phyloP scores from a whole-genome alignment of 129 eudicot genomes.

The Helianthus tuberosus region DNA sequence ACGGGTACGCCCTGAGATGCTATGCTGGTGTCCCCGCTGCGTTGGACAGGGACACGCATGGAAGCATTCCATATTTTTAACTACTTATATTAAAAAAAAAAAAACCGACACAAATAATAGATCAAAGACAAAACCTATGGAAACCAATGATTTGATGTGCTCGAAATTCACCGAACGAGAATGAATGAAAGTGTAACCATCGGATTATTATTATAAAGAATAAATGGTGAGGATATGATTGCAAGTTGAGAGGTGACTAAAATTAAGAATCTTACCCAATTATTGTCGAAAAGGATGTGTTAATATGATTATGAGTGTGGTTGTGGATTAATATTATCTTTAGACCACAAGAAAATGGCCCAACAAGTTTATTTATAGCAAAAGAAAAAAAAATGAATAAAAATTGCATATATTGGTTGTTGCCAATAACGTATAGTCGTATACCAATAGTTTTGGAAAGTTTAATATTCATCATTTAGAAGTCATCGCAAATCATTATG shows the following conservation, averaged over 20 bases:
- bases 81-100: background rate
- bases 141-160: background rate
- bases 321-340: background rate
- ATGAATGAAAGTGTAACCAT: background rate
- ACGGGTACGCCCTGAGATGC: too few species aligned
- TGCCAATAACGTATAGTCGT: too few species aligned
- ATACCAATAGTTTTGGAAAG: too few species aligned
- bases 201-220: conserved; percentile 7
- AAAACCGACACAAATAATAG: background rate
- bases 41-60: background rate
- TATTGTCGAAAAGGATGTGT: conserved; percentile 17
- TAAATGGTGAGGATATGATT: background rate
- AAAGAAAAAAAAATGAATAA: too few species aligned
- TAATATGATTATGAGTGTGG: conserved; percentile 5
- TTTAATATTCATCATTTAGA: too few species aligned
- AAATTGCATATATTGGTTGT: too few species aligned
- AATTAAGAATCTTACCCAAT: conserved; percentile 8
- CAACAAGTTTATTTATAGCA: too few species aligned
- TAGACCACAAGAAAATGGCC: background rate
- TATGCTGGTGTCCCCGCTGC: too few species aligned
- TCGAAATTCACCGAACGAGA: background rate
- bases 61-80: background rate
- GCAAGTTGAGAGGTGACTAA: conserved; percentile 23
- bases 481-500: too few species aligned
- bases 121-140: background rate